Base-by-base conservation (phyloP, 352 stramenopile species). In the Phytophthora sansomeana region DNA sequence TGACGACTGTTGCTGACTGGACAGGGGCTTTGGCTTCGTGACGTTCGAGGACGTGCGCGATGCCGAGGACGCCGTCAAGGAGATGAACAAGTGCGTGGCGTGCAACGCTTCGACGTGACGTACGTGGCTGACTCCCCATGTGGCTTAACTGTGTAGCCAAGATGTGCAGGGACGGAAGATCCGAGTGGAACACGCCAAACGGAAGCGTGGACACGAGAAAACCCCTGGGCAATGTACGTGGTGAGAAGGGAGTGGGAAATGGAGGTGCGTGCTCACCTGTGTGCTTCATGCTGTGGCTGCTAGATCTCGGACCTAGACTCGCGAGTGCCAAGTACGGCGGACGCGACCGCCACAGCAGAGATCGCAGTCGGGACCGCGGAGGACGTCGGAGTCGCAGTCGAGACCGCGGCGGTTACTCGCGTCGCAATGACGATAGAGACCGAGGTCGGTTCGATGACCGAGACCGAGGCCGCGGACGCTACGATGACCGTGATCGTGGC, bases 161-260 rank as follows among this genome's bases (percentile, higher is more conserved):
- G 87, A 95, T 13, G 46, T 95, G 16, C 71, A 89, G 51, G 85
- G 87, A 24, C 84, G 83, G 49, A 79, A 75, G 49, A 83, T 95
- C 44, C 75, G 85, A 56, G 85, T 95, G 4, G 87, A 95, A 66
- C 83, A 91, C 46, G 85, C 87, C 56, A 95, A 93, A 78, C 81
- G 87, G 46, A 85, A 83, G 35, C 82, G 81, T 69, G 85, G 85
- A 35, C 87, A 95, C 58, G 81, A 91, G 52, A 92, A 93, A 66
- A 93, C 87, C n/a, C 87, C 87, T 11, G 87, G 87, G 38, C 85
- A 91, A 67, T 95, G 85, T 95, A 81, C 59, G 80, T 81, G 6
- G 14, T 10, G 2, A 21, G 13, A 8, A 33, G 29, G 10, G 7
- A 17, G 10, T 49, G 7, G 24, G 1, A 8, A 3, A 3, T 36